These are phyloP conservation scores for Oryza glumipatula DNA, from an alignment of 176 grass and related monocot species.

Conservation along the genomic window DNA sequence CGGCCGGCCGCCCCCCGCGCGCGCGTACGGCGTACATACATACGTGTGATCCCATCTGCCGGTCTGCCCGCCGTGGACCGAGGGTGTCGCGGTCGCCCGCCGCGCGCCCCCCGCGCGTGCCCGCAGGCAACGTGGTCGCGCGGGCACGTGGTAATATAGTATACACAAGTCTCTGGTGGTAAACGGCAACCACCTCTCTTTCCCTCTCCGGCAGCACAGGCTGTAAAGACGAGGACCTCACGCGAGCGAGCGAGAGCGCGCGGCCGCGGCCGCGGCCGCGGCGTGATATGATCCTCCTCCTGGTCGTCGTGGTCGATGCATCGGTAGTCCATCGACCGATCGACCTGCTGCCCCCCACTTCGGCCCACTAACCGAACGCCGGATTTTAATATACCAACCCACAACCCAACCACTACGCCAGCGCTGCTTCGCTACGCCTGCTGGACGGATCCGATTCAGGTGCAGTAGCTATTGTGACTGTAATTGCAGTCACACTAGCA, in stretches of 20 bases:
- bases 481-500: too few species aligned
- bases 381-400: conserved; percentile 27
- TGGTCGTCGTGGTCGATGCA: not conserved
- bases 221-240: conserved; percentile 34
- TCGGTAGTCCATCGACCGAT: not conserved
- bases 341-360: conserved; percentile 18
- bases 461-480: too few species aligned
- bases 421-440: conserved; percentile 16
- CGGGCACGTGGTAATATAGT: not conserved
- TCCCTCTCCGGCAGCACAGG: not conserved
- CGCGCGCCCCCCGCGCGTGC: too few species aligned
- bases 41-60: not conserved
- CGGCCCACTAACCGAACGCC: conserved; percentile 37
- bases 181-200: not conserved
- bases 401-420: conserved; percentile 40
- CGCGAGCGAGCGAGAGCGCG: not conserved
- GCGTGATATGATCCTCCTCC: not conserved
- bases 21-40: not conserved
- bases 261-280: not conserved
- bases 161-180: not conserved
- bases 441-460: too few species aligned
- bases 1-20: not conserved
- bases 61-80: not conserved
- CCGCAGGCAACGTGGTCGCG: not conserved
- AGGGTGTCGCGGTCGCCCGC: too few species aligned